Evolutionary conservation across 148 eudicot genomes (phyloP).

Genomic region (Arctostaphylos glauca): DNA sequence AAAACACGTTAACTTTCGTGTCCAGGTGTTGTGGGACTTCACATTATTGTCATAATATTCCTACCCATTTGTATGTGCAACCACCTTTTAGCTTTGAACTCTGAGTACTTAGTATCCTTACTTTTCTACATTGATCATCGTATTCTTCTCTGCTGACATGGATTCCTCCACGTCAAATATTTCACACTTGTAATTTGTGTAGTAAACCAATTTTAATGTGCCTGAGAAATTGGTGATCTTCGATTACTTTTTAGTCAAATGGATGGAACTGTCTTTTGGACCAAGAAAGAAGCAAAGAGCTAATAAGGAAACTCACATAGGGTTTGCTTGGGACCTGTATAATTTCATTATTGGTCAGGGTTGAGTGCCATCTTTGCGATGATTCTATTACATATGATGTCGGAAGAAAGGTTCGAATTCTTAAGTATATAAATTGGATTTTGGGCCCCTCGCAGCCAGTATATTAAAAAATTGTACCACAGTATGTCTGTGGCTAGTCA

Average conservation of each 20-base stretch:
- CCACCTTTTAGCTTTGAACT: not conserved
- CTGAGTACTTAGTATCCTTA: not conserved
- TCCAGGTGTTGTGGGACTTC: not conserved
- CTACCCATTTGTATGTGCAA: not conserved
- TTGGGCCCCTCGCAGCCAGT: not conserved
- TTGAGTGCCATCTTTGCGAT: not conserved
- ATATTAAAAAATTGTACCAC: not conserved
- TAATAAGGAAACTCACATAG: not conserved
- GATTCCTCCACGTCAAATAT: not conserved
- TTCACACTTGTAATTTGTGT: not conserved
- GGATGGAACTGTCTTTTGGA: not conserved
- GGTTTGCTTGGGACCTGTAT: not conserved
- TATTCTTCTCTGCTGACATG: not conserved
- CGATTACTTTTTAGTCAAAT: not conserved
- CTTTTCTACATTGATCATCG: not conserved
- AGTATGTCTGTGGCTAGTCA: not conserved
- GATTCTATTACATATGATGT: not conserved
- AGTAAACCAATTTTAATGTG: not conserved
- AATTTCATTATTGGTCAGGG: not conserved
- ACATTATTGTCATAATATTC: not conserved
- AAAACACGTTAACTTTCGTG: not conserved
- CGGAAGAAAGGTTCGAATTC: not conserved
- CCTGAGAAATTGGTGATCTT: not conserved
- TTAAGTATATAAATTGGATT: not conserved
- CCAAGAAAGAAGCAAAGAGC: not conserved